phyloP scores from a whole-genome alignment of 805 yeast genomes.

The Spathaspora passalidarum region DNA sequence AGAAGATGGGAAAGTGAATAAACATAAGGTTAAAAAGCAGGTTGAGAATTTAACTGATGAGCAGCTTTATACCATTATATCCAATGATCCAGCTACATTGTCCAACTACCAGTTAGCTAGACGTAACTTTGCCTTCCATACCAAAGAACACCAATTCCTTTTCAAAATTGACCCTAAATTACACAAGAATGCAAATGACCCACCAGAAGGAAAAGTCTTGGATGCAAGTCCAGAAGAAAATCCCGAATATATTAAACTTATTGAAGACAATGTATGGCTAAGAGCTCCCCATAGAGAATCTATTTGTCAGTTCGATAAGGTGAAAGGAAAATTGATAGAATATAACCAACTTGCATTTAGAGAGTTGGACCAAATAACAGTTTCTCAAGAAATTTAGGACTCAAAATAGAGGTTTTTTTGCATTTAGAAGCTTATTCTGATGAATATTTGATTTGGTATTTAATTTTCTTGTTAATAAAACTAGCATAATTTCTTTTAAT shows the following conservation, averaged over 20 bases:
- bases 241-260: constrained; percentile 1
- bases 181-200: constrained; percentile 5
- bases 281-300: constrained; percentile 5
- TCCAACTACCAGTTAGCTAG: constrained; percentile 21
- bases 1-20: too few relatives aligned
- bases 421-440: too few relatives aligned
- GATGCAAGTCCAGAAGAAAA: background rate
- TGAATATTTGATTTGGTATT: background rate
- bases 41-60: constrained; percentile 23
- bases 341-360: background rate
- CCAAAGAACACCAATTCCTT: constrained; percentile 14
- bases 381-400: background rate
- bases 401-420: too few relatives aligned
- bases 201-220: constrained; percentile 3
- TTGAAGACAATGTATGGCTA: constrained; percentile 3
- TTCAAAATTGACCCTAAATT: constrained; percentile 11
- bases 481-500: too few relatives aligned
- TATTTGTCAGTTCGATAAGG: constrained; percentile 5
- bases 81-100: constrained; percentile 13
- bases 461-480: too few relatives aligned
- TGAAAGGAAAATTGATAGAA: background rate
- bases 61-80: constrained; percentile 18
- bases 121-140: constrained; percentile 16
- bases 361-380: constrained; percentile 1
- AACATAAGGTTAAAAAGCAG: background rate